Conservation (phyloP, 2,329 filamentous ascomycete genomes). For the Cytospora leucostoma region DNA sequence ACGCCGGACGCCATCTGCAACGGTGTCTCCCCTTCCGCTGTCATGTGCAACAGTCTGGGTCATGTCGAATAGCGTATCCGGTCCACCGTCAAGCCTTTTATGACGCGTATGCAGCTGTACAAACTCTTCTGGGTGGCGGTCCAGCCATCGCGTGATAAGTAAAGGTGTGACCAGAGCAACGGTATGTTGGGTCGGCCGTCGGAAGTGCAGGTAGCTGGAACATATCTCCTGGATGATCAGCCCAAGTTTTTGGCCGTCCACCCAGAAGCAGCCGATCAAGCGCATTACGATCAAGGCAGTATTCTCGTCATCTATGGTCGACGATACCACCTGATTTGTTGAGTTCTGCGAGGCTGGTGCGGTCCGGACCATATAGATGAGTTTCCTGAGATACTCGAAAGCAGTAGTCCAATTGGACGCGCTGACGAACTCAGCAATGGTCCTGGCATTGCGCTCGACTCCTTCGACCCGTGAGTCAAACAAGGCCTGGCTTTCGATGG, state of each 20-base stretch:
- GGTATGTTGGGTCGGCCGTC: constrained; percentile 63
- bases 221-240: constrained; percentile 66
- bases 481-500: constrained; percentile 38
- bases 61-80: constrained; percentile 71
- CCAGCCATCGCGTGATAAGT: constrained; percentile 66
- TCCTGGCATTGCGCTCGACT: constrained; percentile 57
- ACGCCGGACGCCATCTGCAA: constrained; percentile 56
- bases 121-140: constrained; percentile 65
- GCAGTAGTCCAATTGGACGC: constrained; percentile 64
- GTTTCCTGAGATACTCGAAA: constrained; percentile 59
- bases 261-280: constrained; percentile 64
- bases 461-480: constrained; percentile 44
- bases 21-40: constrained; percentile 25
- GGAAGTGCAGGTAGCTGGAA: constrained; percentile 66
- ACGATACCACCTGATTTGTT: constrained; percentile 41
- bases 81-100: constrained; percentile 63
- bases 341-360: constrained; percentile 43
- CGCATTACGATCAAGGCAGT: constrained; percentile 56
- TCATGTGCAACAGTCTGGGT: constrained; percentile 52
- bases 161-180: constrained; percentile 64
- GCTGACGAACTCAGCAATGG: constrained; percentile 63
- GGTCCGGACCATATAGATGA: constrained; percentile 54
- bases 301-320: constrained; percentile 52
- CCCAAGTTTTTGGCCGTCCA: constrained; percentile 62
- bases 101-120: constrained; percentile 62